Conservation (phyloP, 1,139 yeast species). For the Nematodospora anomalae region DNA sequence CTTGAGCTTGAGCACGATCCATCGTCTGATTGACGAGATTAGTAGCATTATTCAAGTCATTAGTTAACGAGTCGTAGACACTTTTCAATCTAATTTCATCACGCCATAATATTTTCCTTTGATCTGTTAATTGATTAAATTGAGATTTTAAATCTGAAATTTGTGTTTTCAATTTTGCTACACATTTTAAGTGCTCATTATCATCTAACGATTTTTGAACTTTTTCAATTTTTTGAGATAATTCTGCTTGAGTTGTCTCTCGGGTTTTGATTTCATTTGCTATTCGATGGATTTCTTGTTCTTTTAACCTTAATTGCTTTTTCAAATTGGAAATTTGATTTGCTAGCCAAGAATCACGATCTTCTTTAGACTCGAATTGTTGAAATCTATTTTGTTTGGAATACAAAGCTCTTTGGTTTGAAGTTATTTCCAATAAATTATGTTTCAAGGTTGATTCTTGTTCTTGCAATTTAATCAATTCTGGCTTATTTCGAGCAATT, state of each 20-base stretch:
- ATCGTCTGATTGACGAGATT: slow-evolving; percentile 66
- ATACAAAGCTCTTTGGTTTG: slow-evolving; percentile 62
- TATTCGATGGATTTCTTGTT: slow-evolving; percentile 24
- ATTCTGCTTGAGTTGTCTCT: slow-evolving; percentile 20
- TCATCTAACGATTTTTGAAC: slow-evolving; percentile 33
- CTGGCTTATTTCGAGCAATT: slow-evolving; percentile 38
- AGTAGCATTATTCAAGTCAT: slow-evolving; percentile 58
- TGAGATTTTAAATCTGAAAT: slow-evolving; percentile 39
- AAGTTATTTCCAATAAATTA: slow-evolving; percentile 44
- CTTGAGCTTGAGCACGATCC: slow-evolving; percentile 70
- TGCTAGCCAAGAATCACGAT: slow-evolving; percentile 74
- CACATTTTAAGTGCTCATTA: slow-evolving; percentile 20
- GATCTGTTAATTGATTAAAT: slow-evolving; percentile 55
- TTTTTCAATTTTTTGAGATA: slow-evolving; percentile 41
- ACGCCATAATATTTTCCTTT: slow-evolving; percentile 76
- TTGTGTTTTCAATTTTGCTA: slow-evolving; percentile 31
- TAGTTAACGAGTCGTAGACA: slow-evolving; percentile 52
- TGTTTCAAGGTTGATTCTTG: slow-evolving; percentile 44
- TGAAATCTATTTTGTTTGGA: slow-evolving; percentile 74
- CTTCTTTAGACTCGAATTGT: slow-evolving; percentile 53
- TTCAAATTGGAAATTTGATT: slow-evolving; percentile 26
- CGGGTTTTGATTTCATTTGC: slow-evolving; percentile 20
- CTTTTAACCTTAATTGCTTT: slow-evolving; percentile 22
- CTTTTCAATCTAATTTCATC: slow-evolving; percentile 66
- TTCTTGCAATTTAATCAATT: slow-evolving; percentile 35